Evolutionary conservation across 768 basidiomycete species (phyloP).

Genomic region (Russula emetica): DNA sequence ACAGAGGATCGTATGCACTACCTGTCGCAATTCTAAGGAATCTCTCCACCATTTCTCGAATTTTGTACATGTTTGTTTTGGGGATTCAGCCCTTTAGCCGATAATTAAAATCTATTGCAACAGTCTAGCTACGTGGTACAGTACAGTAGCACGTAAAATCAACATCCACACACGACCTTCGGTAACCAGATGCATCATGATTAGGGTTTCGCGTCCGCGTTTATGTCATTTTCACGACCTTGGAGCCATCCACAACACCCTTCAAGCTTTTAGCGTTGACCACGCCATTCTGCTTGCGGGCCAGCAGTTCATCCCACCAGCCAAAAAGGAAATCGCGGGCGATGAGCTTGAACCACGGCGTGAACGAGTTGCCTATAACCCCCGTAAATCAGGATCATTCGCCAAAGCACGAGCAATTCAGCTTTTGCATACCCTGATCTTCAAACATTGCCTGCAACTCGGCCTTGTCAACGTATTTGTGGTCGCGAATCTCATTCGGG

Average conservation of each 20-base stretch:
- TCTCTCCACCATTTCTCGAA: too few relatives aligned
- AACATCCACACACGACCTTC: too few relatives aligned
- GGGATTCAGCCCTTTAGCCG: too few relatives aligned
- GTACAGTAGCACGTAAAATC: neutral
- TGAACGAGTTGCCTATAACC: slow-evolving; percentile 74
- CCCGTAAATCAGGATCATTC: slow-evolving; percentile 3
- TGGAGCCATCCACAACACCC: slow-evolving; percentile 65
- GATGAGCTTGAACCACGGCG: slow-evolving; percentile 99
- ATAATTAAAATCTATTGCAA: slow-evolving; percentile 1
- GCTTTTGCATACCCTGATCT: slow-evolving; percentile 53
- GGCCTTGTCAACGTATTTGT: slow-evolving; percentile 85
- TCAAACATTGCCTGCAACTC: slow-evolving; percentile 92
- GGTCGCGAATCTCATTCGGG: slow-evolving; percentile 84
- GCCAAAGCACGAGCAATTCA: neutral
- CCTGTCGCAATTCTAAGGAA: too few relatives aligned
- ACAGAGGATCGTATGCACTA: too few relatives aligned
- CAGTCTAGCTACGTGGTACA: neutral
- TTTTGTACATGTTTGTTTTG: too few relatives aligned
- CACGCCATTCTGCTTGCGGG: slow-evolving; percentile 54
- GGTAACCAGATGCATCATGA: neutral
- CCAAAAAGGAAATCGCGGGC: slow-evolving; percentile 94
- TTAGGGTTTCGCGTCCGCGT: too few relatives aligned
- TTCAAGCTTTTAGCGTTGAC: slow-evolving; percentile 59
- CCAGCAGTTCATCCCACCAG: slow-evolving; percentile 93
- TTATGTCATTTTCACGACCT: slow-evolving; percentile 60